A percentile compares a stretch with the other conserved stretches of the same genome.
Evolutionary conservation across 192 early-diverging fungal species (phyloP).

Genomic region (Coemansia sp.): DNA sequence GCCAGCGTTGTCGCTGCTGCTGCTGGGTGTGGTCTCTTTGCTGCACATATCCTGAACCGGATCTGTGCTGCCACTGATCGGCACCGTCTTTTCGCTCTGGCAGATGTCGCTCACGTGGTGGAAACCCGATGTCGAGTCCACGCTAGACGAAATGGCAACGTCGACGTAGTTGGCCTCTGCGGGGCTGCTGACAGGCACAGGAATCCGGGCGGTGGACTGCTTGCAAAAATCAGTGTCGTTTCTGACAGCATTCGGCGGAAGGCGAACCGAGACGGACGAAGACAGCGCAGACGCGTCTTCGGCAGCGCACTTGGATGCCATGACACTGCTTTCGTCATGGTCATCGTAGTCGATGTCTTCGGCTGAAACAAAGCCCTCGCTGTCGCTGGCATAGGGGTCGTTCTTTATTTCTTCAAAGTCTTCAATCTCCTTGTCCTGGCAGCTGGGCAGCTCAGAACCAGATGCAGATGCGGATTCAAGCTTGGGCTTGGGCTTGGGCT

Average conservation of each 20-base stretch:
- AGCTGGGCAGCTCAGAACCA: background rate
- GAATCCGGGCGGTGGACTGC: background rate
- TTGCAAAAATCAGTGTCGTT: background rate
- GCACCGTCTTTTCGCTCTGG: constrained; percentile 19
- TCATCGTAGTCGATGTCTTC: constrained; percentile 34
- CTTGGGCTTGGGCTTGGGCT: too few species aligned
- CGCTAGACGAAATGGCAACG: constrained; percentile 41
- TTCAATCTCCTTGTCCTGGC: constrained; percentile 20
- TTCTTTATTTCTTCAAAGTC: constrained; percentile 39
- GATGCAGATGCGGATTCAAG: too few species aligned
- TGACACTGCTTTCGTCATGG: background rate
- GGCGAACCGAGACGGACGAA: constrained; percentile 16
- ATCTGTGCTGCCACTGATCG: constrained; percentile 4
- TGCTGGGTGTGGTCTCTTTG: constrained; percentile 9
- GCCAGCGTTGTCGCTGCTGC: constrained; percentile 13
- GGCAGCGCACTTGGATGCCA: background rate
- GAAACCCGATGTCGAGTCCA: constrained; percentile 53
- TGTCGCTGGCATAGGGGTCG: constrained; percentile 34
- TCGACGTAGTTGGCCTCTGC: constrained; percentile 40
- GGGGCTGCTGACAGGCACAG: constrained; percentile 4
- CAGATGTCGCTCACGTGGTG: constrained; percentile 48
- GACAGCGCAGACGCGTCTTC: constrained; percentile 6
- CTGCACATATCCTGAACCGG: background rate
- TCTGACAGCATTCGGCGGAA: constrained; percentile 38
- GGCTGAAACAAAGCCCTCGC: constrained; percentile 55